phyloP scores from a whole-genome alignment of 345 rosid genomes.

The Citrus reticulata region DNA sequence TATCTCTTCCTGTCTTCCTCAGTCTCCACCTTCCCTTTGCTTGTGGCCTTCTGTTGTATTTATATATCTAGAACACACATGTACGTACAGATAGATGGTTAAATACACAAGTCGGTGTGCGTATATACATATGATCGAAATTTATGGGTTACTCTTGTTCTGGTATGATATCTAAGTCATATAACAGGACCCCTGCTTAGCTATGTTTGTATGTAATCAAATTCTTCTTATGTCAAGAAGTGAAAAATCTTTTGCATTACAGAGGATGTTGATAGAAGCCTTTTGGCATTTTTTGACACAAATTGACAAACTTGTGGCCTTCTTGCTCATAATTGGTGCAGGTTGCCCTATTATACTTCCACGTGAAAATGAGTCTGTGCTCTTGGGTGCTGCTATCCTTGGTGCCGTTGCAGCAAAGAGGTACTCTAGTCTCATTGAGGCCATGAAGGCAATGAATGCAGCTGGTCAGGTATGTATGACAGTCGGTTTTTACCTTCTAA shows the following conservation, averaged over 20 bases:
- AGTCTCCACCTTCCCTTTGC: not conserved
- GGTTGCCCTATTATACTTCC: conserved; percentile 93
- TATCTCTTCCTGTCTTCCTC: conserved; percentile 21
- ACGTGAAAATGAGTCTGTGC: conserved; percentile 82
- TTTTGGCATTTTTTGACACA: not conserved
- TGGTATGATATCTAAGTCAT: not conserved
- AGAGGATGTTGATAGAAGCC: not conserved
- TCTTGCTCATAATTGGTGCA: conserved; percentile 23
- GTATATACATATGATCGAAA: not conserved
- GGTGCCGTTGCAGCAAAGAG: conserved; percentile 85
- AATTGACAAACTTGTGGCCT: not conserved
- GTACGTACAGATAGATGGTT: not conserved
- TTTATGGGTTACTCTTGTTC: not conserved
- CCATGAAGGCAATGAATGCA: conserved; percentile 81
- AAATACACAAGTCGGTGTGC: not conserved
- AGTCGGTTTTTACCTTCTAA: not conserved
- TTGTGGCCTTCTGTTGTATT: not conserved
- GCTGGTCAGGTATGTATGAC: conserved; percentile 69
- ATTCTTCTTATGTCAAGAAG: not conserved
- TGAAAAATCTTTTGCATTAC: not conserved
- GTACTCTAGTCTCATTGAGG: conserved; percentile 63
- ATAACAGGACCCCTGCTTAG: not conserved
- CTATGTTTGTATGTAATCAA: not conserved
- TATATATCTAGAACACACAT: not conserved
- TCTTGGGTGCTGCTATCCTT: conserved; percentile 90